Base-by-base conservation (phyloP, 2,329 filamentous ascomycete species). In the Neurospora crassa region DNA sequence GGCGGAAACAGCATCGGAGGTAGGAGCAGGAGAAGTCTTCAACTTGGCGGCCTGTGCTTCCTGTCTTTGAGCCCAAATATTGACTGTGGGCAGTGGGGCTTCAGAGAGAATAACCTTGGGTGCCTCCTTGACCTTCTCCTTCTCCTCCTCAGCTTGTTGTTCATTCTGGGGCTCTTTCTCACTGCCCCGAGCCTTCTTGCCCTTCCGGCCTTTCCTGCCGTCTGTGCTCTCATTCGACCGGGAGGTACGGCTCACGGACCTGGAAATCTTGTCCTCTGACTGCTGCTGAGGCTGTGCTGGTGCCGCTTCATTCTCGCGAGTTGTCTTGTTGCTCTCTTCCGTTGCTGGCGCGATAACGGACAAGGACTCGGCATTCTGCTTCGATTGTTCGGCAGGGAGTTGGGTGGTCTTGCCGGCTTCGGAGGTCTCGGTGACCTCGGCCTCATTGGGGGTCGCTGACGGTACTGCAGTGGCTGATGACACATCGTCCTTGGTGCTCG, bases 61-160 rank as follows among this genome's bases (percentile, higher is more conserved):
- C 76, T 87, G 90, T 71, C 94, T 88, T 81, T 94, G 89, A 74
- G 90, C 87, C 95, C 96, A 99, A 73, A 94, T 84, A 80, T 99
- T 99, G 71, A 97, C 91, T 1, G 89, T 81, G 0, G 96, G 96
- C 63, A 92, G 85, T 40, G 93, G 91, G 20, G 95, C 95, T 73
- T 96, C 93, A 67, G 91, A 90, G 59, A 97, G 84, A 76, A 91
- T 87, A 67, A 88, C 82, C 76, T 90, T 89, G 76, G 87, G 83
- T 16, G 84, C 83, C 73, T 88, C 83, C 72, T 87, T 86, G 75
- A 88, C 88, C 76, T 90, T 76, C 63, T 76, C 75, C 2, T 69
- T 88, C 74, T 90, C 89, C 67, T 86, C 84, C 20, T 86, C 83
- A 40, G 79, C 78, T 20, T 83, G 82, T 70, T 84, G 81, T 68